Evolutionary conservation across 306 rosid species (phyloP).

Genomic region (Quercus berberidifolia): DNA sequence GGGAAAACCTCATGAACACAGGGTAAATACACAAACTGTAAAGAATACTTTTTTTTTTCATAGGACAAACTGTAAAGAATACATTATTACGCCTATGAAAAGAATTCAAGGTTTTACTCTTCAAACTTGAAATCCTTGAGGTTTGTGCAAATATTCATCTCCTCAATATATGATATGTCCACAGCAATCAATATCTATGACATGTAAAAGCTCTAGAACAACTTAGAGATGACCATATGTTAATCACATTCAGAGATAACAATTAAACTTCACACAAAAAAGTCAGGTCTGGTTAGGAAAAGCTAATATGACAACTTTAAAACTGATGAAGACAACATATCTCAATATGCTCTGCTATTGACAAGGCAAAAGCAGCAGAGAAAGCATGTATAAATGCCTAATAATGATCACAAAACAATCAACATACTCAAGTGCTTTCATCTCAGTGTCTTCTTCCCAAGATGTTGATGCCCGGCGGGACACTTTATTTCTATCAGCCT

Average conservation of each 20-base stretch:
- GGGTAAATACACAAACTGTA: too few relatives aligned
- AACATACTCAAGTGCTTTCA: slow-evolving; percentile 92
- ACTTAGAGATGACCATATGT: background rate
- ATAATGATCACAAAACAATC: slow-evolving; percentile 16
- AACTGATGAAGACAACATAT: background rate
- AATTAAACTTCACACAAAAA: too few relatives aligned
- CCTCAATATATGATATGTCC: background rate
- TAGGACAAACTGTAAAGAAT: too few relatives aligned
- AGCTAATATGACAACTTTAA: background rate
- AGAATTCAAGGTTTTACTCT: background rate
- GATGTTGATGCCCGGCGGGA: slow-evolving; percentile 78
- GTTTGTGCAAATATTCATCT: background rate
- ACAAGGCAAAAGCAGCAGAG: background rate
- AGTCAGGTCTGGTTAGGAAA: background rate
- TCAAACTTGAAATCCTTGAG: background rate
- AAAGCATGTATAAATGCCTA: background rate
- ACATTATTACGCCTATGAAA: background rate
- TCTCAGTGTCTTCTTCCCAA: slow-evolving; percentile 95
- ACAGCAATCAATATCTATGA: background rate
- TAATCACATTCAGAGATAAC: background rate
- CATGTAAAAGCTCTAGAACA: background rate
- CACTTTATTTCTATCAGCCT: slow-evolving; percentile 82
- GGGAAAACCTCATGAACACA: slow-evolving; percentile 2
- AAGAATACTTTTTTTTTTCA: too few relatives aligned
- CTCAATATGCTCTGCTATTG: background rate